phyloP scores from a whole-genome alignment of 2,329 filamentous ascomycete species.

The Epichloe coenophiala region DNA sequence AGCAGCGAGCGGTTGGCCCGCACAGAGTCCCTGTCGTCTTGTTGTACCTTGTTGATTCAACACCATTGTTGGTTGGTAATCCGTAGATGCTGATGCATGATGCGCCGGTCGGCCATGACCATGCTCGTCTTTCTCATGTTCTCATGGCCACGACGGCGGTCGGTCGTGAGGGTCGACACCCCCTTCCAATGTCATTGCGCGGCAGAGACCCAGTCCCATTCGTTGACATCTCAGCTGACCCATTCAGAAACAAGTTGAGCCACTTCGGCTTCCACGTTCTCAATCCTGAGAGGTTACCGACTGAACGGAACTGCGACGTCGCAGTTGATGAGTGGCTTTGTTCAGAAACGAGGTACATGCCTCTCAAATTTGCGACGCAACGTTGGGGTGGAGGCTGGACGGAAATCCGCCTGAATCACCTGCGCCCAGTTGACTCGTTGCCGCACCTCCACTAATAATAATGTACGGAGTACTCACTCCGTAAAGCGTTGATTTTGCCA shows the following conservation, averaged over 20 bases:
- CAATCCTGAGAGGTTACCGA: constrained; percentile 6
- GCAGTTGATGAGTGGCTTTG: not conserved
- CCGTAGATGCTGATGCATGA: not conserved
- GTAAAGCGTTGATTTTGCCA: too few relatives aligned
- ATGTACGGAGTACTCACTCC: too few relatives aligned
- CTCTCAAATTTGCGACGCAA: too few relatives aligned
- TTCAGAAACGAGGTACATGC: not conserved
- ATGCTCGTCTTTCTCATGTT: not conserved
- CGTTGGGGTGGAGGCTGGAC: too few relatives aligned
- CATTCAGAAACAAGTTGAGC: not conserved
- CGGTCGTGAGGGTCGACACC: not conserved
- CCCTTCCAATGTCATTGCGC: not conserved
- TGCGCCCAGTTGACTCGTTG: too few relatives aligned
- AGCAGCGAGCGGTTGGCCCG: too few relatives aligned
- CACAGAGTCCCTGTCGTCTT: too few relatives aligned
- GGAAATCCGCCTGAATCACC: too few relatives aligned
- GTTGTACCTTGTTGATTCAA: not conserved
- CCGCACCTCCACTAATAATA: too few relatives aligned
- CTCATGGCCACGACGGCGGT: not conserved
- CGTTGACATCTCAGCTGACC: not conserved
- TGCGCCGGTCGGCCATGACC: not conserved
- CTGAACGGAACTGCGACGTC: constrained; percentile 4
- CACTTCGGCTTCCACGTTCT: not conserved
- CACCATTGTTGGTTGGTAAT: not conserved
- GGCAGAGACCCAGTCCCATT: not conserved